These are phyloP conservation scores for Albifimbria verrucaria DNA, from an alignment of 2,329 filamentous ascomycete genomes.

Conservation along the genomic window DNA sequence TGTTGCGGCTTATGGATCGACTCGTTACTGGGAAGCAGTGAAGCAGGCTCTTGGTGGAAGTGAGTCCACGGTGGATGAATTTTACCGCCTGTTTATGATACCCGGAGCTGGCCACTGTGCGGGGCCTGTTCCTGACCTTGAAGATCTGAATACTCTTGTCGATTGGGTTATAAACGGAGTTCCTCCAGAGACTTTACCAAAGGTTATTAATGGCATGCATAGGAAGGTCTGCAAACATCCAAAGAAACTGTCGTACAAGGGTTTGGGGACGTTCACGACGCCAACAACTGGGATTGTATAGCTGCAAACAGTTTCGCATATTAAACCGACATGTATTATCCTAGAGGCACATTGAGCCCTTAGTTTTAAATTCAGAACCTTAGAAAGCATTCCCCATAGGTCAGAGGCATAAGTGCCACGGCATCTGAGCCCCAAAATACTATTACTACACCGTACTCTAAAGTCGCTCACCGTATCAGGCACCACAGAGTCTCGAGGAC, in stretches of 20 bases:
- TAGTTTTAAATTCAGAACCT: too few species aligned
- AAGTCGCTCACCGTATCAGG: too few species aligned
- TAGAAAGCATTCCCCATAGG: too few species aligned
- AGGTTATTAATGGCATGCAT: neutral
- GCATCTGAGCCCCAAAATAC: too few species aligned
- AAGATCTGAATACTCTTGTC: neutral
- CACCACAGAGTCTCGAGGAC: too few species aligned
- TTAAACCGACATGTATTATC: too few species aligned
- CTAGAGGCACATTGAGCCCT: too few species aligned
- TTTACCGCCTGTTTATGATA: neutral
- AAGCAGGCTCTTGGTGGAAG: neutral
- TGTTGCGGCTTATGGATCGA: neutral
- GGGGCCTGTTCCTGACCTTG: neutral
- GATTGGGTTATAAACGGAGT: neutral
- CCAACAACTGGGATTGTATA: neutral
- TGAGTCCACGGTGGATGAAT: neutral
- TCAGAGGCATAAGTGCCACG: too few species aligned
- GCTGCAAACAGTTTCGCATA: neutral
- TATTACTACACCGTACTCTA: too few species aligned
- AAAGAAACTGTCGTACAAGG: neutral
- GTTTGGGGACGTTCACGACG: neutral
- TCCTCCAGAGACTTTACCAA: neutral
- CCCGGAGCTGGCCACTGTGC: neutral
- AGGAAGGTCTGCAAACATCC: conserved; percentile 1
- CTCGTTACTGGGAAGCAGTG: neutral